Evolutionary conservation across 495 filamentous ascomycete genomes (phyloP).

Genomic region (Penicillium paradoxum): DNA sequence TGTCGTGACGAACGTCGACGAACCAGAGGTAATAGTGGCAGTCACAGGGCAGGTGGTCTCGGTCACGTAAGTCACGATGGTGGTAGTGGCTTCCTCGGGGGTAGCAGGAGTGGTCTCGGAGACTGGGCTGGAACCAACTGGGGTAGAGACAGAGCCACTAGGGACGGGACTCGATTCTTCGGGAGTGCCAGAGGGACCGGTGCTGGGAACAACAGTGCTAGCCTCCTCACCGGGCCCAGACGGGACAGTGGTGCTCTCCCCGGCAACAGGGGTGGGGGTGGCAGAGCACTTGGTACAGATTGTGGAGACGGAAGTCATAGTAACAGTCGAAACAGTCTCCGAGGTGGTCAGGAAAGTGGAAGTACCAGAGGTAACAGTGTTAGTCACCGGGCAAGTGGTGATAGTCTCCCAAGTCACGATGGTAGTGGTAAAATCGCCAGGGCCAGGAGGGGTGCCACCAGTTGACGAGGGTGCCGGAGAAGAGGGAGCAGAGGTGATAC

Average conservation of each 20-base stretch:
- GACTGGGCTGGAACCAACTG: not conserved
- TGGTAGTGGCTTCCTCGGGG: conserved; percentile 20
- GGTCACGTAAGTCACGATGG: conserved; percentile 31
- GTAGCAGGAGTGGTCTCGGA: conserved; percentile 4
- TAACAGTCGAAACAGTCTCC: conserved; percentile 32
- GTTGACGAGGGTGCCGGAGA: not conserved
- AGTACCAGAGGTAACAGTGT: conserved; percentile 27
- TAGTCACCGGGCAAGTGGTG: conserved; percentile 39
- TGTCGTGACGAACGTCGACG: conserved; percentile 28
- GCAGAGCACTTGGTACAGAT: conserved; percentile 30
- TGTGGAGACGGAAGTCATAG: conserved; percentile 33
- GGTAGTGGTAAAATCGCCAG: conserved; percentile 6
- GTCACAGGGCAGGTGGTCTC: conserved; percentile 44
- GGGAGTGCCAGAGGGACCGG: not conserved
- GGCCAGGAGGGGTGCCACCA: conserved; percentile 2
- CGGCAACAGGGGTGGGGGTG: conserved; percentile 8
- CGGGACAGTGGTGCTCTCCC: not conserved
- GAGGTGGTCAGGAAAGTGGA: conserved; percentile 28
- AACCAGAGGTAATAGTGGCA: conserved; percentile 32
- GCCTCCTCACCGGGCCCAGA: too few relatives aligned
- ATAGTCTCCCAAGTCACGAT: conserved; percentile 22
- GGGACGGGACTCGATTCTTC: not conserved
- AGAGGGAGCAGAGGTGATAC: not conserved
- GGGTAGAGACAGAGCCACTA: not conserved
- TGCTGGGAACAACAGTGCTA: not conserved